Percentiles rank a stretch among this genome's conserved stretches.
phyloP scores from a whole-genome alignment of 495 filamentous ascomycete species.

The Darksidea phi region DNA sequence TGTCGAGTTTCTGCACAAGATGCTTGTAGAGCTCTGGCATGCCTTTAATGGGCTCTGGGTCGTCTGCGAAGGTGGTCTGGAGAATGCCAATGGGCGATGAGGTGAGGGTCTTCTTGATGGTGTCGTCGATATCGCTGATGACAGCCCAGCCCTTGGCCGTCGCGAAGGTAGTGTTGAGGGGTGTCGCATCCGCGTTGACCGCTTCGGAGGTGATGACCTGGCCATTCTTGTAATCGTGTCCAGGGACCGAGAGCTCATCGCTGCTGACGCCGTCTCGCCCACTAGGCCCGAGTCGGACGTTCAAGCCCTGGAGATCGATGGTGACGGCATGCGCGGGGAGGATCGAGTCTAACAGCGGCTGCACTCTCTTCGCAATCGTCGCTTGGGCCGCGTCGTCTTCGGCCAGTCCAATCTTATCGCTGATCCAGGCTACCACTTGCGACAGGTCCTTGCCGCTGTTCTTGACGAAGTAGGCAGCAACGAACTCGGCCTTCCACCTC shows the following conservation, averaged over 20 bases:
- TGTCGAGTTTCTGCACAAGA: constrained; percentile 55
- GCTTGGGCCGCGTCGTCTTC: constrained; percentile 60
- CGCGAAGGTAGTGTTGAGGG: constrained; percentile 67
- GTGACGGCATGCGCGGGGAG: constrained; percentile 65
- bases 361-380: constrained; percentile 67
- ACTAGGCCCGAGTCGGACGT: constrained; percentile 61
- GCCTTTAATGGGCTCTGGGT: constrained; percentile 65
- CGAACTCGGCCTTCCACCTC: constrained; percentile 74
- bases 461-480: constrained; percentile 74
- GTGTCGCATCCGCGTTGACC: constrained; percentile 43
- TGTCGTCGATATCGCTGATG: constrained; percentile 92
- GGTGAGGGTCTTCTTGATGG: constrained; percentile 88
- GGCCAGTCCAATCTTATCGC: constrained; percentile 66
- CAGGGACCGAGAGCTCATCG: constrained; percentile 51
- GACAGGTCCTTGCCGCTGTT: constrained; percentile 64
- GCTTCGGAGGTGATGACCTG: constrained; percentile 44
- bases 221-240: constrained; percentile 36
- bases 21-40: constrained; percentile 82
- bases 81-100: constrained; percentile 75
- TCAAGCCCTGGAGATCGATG: constrained; percentile 52
- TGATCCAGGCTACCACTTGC: constrained; percentile 66
- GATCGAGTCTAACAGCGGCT: constrained; percentile 73
- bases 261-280: constrained; percentile 68
- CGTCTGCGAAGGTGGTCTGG: constrained; percentile 75
- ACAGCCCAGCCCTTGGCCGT: constrained; percentile 80